Percentiles rank a stretch among this genome's conserved stretches.
phyloP scores from a whole-genome alignment of 2,329 filamentous ascomycete species.

The Albophoma yamanashiensis region DNA sequence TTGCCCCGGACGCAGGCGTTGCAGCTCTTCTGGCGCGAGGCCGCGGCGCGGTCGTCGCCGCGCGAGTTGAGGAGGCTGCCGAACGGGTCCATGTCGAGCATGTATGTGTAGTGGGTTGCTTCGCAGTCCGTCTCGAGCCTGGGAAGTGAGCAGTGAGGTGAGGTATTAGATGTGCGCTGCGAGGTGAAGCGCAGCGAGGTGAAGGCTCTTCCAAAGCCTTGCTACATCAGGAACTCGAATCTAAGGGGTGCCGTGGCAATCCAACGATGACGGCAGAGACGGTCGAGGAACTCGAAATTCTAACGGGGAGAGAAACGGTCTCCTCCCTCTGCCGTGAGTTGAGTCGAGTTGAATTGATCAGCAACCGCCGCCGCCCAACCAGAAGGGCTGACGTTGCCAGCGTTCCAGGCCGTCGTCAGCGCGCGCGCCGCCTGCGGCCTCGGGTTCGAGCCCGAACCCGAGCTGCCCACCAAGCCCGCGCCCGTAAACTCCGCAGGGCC shows the following conservation, averaged over 20 bases:
- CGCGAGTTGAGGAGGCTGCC: background rate
- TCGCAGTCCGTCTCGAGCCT: background rate
- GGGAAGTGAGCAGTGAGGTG: background rate
- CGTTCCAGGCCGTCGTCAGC: background rate
- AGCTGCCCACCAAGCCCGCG: no score
- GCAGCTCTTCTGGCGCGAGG: slow-evolving; percentile 39
- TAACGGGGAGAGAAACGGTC: background rate
- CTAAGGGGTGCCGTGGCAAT: no score
- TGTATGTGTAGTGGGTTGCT: no score
- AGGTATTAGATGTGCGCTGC: no score
- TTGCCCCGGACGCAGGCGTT: slow-evolving; percentile 37
- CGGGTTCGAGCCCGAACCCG: background rate
- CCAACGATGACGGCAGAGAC: background rate
- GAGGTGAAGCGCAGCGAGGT: no score
- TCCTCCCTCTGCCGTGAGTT: no score
- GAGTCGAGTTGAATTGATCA: background rate
- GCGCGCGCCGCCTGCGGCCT: background rate
- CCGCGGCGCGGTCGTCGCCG: slow-evolving; percentile 2
- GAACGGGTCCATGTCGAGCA: background rate
- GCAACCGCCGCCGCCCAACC: background rate
- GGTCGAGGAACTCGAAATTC: background rate
- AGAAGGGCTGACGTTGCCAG: background rate
- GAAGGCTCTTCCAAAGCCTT: background rate
- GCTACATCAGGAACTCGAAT: background rate
- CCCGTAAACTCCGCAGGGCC: background rate